Evolutionary conservation across 306 rosid species (phyloP).

Genomic region (Cicer chorassanicum): DNA sequence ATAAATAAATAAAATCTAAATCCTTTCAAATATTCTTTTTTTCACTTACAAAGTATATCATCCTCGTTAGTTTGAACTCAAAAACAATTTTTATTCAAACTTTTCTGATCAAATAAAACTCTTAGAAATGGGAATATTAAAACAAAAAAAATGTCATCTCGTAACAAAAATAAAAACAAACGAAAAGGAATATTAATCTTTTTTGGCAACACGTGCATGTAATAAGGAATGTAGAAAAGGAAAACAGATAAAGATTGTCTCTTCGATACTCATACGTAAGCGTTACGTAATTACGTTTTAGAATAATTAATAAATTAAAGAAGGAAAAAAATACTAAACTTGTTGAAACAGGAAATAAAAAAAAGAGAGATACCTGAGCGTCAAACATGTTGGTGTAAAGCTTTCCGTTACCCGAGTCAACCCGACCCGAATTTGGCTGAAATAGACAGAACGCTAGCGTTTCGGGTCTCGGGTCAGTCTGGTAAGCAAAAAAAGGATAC

Average conservation of each 20-base stretch:
- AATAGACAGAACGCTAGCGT: conserved; percentile 84
- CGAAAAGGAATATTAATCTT: background rate
- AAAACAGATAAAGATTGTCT: background rate
- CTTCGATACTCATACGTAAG: conserved; percentile 43
- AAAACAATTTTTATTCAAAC: no score
- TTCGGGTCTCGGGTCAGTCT: conserved; percentile 81
- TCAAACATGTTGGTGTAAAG: conserved; percentile 94
- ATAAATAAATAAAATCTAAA: background rate
- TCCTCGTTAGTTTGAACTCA: background rate
- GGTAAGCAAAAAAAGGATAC: conserved; percentile 85
- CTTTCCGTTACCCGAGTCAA: conserved; percentile 72
- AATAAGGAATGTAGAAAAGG: conserved; percentile 8
- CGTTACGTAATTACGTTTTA: background rate
- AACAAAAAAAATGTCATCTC: no score
- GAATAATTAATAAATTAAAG: background rate
- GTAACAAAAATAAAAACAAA: background rate
- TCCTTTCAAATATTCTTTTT: background rate
- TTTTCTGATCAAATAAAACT: no score
- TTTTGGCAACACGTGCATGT: conserved; percentile 41
- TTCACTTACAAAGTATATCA: background rate
- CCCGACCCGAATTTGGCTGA: conserved; percentile 84
- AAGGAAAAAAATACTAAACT: background rate
- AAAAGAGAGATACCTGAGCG: conserved; percentile 68
- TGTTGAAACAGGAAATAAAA: background rate
- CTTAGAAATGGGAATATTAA: no score